phyloP scores from a whole-genome alignment of 805 yeast species.

The Candida odintsovae region DNA sequence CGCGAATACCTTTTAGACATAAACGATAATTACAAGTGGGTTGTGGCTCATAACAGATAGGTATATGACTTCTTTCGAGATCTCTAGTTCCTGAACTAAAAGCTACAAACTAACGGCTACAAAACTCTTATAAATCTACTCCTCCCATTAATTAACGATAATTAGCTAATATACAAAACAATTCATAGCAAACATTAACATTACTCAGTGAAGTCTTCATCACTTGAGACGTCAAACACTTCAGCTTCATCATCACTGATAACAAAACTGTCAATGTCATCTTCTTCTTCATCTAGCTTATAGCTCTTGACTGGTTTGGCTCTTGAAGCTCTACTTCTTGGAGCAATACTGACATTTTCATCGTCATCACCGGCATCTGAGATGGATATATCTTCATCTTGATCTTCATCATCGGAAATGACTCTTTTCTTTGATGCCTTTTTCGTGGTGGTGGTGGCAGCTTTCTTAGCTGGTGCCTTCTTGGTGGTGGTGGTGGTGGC shows the following conservation, averaged over 20 bases:
- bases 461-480: slow-evolving; percentile 3
- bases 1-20: too few relatives aligned
- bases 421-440: slow-evolving; percentile 1
- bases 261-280: not conserved
- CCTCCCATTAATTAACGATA: not conserved
- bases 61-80: too few relatives aligned
- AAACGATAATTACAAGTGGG: too few relatives aligned
- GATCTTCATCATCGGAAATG: slow-evolving; percentile 13
- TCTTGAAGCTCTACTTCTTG: slow-evolving; percentile 17
- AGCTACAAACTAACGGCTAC: too few relatives aligned
- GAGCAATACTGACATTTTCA: slow-evolving; percentile 2
- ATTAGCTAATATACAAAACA: too few relatives aligned
- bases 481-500: slow-evolving; percentile 1
- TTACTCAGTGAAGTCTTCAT: slow-evolving; percentile 12
- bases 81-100: too few relatives aligned
- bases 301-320: slow-evolving; percentile 13
- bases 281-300: slow-evolving; percentile 2
- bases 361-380: slow-evolving; percentile 4
- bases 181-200: not conserved
- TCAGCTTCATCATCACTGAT: slow-evolving; percentile 8
- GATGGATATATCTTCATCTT: slow-evolving; percentile 8
- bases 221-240: slow-evolving; percentile 8
- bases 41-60: too few relatives aligned
- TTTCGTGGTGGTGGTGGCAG: slow-evolving; percentile 4
- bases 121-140: too few relatives aligned